Percentiles rank a stretch among this genome's conserved stretches.
Evolutionary conservation across 202 grass and related monocot species (phyloP).

Genomic region (Elaeis oleifera): DNA sequence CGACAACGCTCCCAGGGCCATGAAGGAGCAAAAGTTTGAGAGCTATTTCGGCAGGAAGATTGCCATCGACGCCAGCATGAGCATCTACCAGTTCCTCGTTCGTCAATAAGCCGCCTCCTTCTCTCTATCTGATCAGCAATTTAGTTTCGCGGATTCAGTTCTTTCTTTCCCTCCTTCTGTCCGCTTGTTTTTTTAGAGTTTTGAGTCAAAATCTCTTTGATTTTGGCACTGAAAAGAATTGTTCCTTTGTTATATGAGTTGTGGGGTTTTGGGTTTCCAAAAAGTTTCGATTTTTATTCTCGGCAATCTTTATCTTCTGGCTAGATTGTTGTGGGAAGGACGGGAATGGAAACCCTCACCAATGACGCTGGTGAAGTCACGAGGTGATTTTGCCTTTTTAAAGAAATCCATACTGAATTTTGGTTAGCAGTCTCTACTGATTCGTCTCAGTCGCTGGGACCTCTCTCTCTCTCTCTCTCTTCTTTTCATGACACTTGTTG

Average conservation of each 20-base stretch:
- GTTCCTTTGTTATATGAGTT: too few species aligned
- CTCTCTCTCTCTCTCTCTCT: too few species aligned
- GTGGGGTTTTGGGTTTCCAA: constrained; percentile 7
- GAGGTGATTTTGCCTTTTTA: constrained; percentile 31
- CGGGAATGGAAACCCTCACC: constrained; percentile 56
- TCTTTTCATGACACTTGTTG: too few species aligned
- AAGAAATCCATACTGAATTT: too few species aligned
- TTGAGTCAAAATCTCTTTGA: neutral
- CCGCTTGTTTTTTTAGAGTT: neutral
- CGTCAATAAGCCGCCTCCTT: neutral
- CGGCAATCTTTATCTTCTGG: constrained; percentile 16
- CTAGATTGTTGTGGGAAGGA: constrained; percentile 77
- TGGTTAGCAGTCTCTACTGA: too few species aligned
- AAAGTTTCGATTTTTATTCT: too few species aligned
- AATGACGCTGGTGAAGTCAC: constrained; percentile 86
- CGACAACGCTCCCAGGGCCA: constrained; percentile 55
- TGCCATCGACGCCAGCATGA: constrained; percentile 66
- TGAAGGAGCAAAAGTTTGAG: constrained; percentile 51
- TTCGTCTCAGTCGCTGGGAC: too few species aligned
- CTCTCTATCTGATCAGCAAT: neutral
- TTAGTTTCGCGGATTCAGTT: too few species aligned
- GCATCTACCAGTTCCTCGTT: constrained; percentile 91
- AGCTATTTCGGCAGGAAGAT: constrained; percentile 64
- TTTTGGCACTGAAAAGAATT: neutral
- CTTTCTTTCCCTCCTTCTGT: constrained; percentile 4